These are phyloP conservation scores for Candida gigantensis DNA, from an alignment of 1,139 yeast genomes.

Conservation along the genomic window DNA sequence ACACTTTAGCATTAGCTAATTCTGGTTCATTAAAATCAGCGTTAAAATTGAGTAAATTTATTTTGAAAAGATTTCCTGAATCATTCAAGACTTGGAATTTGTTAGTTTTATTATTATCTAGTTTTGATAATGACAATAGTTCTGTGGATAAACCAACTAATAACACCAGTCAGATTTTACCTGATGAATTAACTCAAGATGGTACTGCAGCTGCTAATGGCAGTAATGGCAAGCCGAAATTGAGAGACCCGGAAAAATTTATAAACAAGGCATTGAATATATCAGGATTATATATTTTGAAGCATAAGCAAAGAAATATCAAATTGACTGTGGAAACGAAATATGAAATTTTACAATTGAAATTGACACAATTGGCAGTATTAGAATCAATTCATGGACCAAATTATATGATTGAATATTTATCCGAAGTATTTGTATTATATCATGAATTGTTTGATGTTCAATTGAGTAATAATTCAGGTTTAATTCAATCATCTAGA, in stretches of 20 bases:
- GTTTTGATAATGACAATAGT: conserved; percentile 29
- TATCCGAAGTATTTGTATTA: conserved; percentile 66
- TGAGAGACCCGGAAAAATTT: conserved; percentile 38
- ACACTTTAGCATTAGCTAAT: conserved; percentile 41
- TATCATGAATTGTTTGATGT: conserved; percentile 56
- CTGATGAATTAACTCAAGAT: conserved; percentile 12
- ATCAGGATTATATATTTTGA: conserved; percentile 40
- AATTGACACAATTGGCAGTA: conserved; percentile 73
- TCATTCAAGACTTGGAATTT: conserved; percentile 50
- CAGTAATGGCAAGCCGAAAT: conserved; percentile 3
- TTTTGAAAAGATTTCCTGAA: conserved; percentile 45
- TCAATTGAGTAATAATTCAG: conserved; percentile 18
- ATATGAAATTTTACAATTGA: conserved; percentile 65
- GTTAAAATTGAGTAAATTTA: conserved; percentile 42
- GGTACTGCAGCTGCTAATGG: conserved; percentile 8
- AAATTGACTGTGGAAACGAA: conserved; percentile 42
- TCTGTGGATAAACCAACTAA: conserved; percentile 18
- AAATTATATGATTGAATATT: conserved; percentile 59
- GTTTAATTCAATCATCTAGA: conserved; percentile 15
- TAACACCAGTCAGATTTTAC: conserved; percentile 11
- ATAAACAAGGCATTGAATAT: conserved; percentile 46
- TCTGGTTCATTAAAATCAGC: conserved; percentile 29
- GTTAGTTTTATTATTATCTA: conserved; percentile 33
- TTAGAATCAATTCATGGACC: conserved; percentile 65
- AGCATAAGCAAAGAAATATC: conserved; percentile 30